A percentile compares a stretch with the other conserved stretches of the same genome.
These are phyloP conservation scores for Harringtonia lauricola DNA, from an alignment of 2,329 filamentous ascomycete genomes.

Conservation along the genomic window DNA sequence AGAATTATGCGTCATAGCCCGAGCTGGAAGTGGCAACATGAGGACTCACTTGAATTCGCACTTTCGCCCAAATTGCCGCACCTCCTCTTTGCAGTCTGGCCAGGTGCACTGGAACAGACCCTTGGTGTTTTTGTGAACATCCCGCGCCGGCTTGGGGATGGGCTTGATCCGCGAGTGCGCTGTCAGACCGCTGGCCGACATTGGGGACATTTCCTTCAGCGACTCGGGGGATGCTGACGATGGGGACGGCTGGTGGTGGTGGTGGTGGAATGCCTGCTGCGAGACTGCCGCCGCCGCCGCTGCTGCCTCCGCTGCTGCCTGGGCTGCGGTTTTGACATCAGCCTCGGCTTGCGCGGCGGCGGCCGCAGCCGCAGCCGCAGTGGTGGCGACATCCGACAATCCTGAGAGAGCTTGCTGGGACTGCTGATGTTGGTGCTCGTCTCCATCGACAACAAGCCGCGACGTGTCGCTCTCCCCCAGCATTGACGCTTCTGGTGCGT, in stretches of 20 bases:
- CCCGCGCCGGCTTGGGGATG: slow-evolving; percentile 48
- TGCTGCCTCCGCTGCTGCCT: not conserved
- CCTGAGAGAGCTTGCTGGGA: not conserved
- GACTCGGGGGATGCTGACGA: slow-evolving; percentile 8
- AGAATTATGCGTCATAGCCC: not conserved
- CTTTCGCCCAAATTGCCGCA: slow-evolving; percentile 62
- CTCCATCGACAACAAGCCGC: slow-evolving; percentile 5
- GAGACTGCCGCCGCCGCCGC: not conserved
- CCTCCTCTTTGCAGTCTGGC: slow-evolving; percentile 54
- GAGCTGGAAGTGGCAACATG: not conserved
- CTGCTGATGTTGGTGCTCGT: not conserved
- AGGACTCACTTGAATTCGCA: slow-evolving; percentile 85
- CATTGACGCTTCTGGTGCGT: slow-evolving; percentile 8
- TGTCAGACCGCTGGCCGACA: slow-evolving; percentile 9
- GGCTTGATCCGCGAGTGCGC: slow-evolving; percentile 32
- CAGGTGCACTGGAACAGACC: slow-evolving; percentile 71
- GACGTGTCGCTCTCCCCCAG: slow-evolving; percentile 10
- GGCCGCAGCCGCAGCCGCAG: slow-evolving; percentile 10
- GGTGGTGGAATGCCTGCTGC: too few relatives aligned
- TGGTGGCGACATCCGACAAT: too few relatives aligned
- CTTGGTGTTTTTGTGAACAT: slow-evolving; percentile 49
- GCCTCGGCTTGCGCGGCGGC: slow-evolving; percentile 2
- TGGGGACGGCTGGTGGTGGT: too few relatives aligned
- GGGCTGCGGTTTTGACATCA: not conserved
- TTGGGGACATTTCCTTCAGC: slow-evolving; percentile 17